Conservation (phyloP, 179 eudicot species). For the Silene vulgaris region DNA sequence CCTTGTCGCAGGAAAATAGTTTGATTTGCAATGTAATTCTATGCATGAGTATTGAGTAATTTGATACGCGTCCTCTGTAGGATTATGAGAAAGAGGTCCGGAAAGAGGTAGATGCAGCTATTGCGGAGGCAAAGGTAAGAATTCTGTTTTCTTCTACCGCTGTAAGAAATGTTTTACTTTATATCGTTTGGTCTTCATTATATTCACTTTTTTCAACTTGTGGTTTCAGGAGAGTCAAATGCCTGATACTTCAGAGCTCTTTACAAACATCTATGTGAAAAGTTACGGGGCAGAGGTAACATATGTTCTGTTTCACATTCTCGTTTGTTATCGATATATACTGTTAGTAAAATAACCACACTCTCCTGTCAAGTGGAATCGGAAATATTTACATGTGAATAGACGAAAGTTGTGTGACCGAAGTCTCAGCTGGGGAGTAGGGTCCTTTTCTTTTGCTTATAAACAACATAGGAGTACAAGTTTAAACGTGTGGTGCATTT, state of each 20-base stretch:
- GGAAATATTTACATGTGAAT: background rate
- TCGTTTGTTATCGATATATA: too few relatives aligned
- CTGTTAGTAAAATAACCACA: too few relatives aligned
- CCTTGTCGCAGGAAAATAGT: background rate
- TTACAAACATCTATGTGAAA: constrained; percentile 78
- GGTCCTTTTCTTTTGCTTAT: too few relatives aligned
- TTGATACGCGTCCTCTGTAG: constrained; percentile 33
- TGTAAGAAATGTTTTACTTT: background rate
- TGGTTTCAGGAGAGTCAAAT: constrained; percentile 76
- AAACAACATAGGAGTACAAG: background rate
- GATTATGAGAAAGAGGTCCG: constrained; percentile 82
- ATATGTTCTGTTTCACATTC: background rate
- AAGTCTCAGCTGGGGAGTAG: background rate
- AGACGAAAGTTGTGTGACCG: background rate
- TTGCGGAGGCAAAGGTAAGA: constrained; percentile 83
- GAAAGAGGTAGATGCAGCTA: constrained; percentile 88
- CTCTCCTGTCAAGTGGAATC: background rate
- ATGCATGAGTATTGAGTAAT: constrained; percentile 1
- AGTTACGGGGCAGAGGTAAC: constrained; percentile 81
- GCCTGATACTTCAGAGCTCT: constrained; percentile 79
- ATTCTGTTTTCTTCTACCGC: background rate
- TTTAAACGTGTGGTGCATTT: background rate
- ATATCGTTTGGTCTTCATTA: background rate
- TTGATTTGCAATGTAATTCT: background rate
- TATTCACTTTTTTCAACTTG: constrained; percentile 14